Evolutionary conservation across 768 basidiomycete species (phyloP), one percentile per base, ranked within the genome.

Genomic region (Tricholoma sp.): DNA sequence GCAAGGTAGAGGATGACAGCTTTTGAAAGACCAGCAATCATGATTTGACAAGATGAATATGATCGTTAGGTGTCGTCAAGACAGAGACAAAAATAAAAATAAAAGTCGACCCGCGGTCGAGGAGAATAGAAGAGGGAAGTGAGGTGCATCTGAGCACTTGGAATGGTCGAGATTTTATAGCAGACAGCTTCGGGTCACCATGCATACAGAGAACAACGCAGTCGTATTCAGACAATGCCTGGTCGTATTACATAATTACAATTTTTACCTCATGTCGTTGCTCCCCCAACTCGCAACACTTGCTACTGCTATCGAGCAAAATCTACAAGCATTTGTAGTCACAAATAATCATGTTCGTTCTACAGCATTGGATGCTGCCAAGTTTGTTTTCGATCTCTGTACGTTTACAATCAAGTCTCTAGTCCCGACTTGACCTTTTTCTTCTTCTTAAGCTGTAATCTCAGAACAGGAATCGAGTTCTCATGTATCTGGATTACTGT

Each of bases 311-410:
- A 69, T 90, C 10, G 83, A 83, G 32, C 72, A 76, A 37, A 72
- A 74, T 29, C 77, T 81, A 22, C 82, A 88, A 66, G 73, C 71
- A 7, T 71, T 91, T 58, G 80, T 81, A n/a, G 65, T 70, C 9
- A 83, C 85, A 46, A 82, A 73, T 67, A 62, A 71, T 47, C 79
- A 80, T 41, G 75, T 90, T 27, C 79, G 79, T 43, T 66, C 70
- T 53, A 79, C 83, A 51, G 84, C 89, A 16, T 72, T 93, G 24
- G 68, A 74, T 54, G 88, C 89, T n/a, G 72, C 86, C 19, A 89
- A 91, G 73, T 83, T 80, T 65, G 70, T 90, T 12, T 94, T 91
- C 62, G 88, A 92, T 69, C 72, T 85, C 52, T 86, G 90, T 91
- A 67, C 60, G 84, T 67, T 35, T 9, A 37, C 21, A 16, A 54